A percentile compares a stretch with the other conserved stretches of the same genome.
These are phyloP conservation scores for Termitomyces sp. DNA, from an alignment of 768 basidiomycete genomes.

Conservation along the genomic window DNA sequence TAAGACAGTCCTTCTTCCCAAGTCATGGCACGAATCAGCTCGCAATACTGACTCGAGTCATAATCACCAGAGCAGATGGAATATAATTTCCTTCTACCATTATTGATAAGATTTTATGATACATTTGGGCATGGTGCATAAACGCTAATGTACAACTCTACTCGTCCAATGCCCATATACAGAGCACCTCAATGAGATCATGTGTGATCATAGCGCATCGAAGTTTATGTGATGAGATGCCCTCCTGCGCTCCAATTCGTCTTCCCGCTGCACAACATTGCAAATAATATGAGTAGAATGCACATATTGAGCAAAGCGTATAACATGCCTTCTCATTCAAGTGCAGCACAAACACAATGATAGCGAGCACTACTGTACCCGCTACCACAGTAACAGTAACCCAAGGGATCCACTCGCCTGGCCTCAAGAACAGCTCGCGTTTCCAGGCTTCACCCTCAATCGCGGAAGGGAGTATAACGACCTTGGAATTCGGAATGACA, in stretches of 20 bases:
- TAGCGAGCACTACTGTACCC: constrained; percentile 65
- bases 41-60: no score
- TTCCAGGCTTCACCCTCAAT: constrained; percentile 66
- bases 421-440: constrained; percentile 83
- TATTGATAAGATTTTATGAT: constrained; percentile 4
- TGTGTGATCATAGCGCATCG: constrained; percentile 67
- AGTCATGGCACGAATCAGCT: neutral
- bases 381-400: constrained; percentile 85
- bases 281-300: neutral
- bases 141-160: constrained; percentile 10
- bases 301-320: constrained; percentile 1
- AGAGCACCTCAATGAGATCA: neutral
- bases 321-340: constrained; percentile 82
- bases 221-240: constrained; percentile 97
- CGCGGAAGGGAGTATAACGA: constrained; percentile 83
- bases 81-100: neutral
- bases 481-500: constrained; percentile 94
- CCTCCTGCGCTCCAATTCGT: constrained; percentile 84
- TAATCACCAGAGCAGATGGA: neutral
- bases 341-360: constrained; percentile 84
- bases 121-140: constrained; percentile 3
- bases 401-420: constrained; percentile 97
- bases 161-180: neutral
- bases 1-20: neutral
- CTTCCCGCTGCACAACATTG: constrained; percentile 64